Evolutionary conservation across 192 early-diverging fungal genomes (phyloP).

Genomic region (Backusella morwellensis): DNA sequence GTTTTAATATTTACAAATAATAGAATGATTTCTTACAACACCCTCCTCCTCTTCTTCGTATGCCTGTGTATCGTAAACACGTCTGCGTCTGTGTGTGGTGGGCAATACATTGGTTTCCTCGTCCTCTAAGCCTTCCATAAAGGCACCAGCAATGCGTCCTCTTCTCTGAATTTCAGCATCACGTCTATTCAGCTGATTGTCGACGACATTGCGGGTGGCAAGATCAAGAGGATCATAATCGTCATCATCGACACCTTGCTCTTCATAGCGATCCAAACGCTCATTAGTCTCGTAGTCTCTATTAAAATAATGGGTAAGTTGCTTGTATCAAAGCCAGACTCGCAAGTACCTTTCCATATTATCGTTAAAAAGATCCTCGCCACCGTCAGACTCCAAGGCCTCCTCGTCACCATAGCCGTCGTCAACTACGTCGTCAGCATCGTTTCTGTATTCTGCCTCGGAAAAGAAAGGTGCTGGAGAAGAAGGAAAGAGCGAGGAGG

Average conservation of each 20-base stretch:
- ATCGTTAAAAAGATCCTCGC: conserved; percentile 90
- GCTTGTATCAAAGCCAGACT: no score
- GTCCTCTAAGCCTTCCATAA: conserved; percentile 80
- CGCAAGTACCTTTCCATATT: conserved; percentile 71
- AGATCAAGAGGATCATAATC: conserved; percentile 73
- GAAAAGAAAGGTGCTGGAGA: conserved; percentile 46
- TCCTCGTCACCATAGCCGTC: conserved; percentile 49
- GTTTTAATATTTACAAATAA: not conserved
- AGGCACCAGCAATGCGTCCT: conserved; percentile 87
- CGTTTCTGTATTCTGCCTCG: conserved; percentile 45
- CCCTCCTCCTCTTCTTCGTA: conserved; percentile 43
- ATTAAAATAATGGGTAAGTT: not conserved
- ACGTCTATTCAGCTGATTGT: conserved; percentile 75
- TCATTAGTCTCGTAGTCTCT: conserved; percentile 84
- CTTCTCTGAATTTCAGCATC: conserved; percentile 68
- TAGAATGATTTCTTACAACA: conserved; percentile 25
- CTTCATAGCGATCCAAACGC: conserved; percentile 76
- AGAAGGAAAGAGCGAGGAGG: conserved; percentile 42
- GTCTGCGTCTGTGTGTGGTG: conserved; percentile 48
- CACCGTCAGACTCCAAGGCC: conserved; percentile 73
- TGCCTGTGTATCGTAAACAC: conserved; percentile 53
- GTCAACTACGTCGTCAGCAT: conserved; percentile 52
- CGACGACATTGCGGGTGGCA: conserved; percentile 67
- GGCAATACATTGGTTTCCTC: conserved; percentile 47
- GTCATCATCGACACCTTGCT: conserved; percentile 80